Conservation (phyloP, 140 eudicot genomes). For the Eryngium alpinum region DNA sequence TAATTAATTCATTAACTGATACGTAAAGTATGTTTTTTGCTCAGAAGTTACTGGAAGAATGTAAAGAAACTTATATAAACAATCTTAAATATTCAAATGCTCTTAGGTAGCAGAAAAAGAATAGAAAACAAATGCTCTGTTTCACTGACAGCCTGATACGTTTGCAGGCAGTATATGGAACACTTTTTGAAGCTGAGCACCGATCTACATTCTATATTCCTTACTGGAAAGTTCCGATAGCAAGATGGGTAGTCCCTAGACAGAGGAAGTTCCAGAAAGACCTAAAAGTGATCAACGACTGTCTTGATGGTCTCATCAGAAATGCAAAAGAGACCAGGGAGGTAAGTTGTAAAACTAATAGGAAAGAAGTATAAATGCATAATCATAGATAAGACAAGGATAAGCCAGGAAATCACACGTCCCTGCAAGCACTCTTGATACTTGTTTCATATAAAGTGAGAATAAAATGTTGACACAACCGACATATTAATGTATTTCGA, state of each 20-base stretch:
- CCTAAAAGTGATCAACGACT: slow-evolving; percentile 77
- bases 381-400: background rate
- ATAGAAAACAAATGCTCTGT: background rate
- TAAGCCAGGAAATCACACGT: background rate
- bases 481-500: background rate
- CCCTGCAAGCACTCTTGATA: background rate
- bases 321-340: slow-evolving; percentile 95
- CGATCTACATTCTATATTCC: slow-evolving; percentile 95
- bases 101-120: no score
- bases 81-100: background rate
- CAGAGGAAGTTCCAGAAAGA: slow-evolving; percentile 81
- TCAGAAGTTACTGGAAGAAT: background rate
- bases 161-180: slow-evolving; percentile 90
- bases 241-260: slow-evolving; percentile 95
- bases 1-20: background rate
- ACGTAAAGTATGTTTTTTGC: background rate
- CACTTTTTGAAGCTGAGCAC: slow-evolving; percentile 98
- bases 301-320: slow-evolving; percentile 85
- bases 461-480: background rate
- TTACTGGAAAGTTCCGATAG: slow-evolving; percentile 89
- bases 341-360: slow-evolving; percentile 33
- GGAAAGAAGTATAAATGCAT: background rate
- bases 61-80: background rate
- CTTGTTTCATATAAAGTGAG: background rate
- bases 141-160: background rate